Conservation (phyloP, 441 rosid genomes). For the Corymbia calophylla region DNA sequence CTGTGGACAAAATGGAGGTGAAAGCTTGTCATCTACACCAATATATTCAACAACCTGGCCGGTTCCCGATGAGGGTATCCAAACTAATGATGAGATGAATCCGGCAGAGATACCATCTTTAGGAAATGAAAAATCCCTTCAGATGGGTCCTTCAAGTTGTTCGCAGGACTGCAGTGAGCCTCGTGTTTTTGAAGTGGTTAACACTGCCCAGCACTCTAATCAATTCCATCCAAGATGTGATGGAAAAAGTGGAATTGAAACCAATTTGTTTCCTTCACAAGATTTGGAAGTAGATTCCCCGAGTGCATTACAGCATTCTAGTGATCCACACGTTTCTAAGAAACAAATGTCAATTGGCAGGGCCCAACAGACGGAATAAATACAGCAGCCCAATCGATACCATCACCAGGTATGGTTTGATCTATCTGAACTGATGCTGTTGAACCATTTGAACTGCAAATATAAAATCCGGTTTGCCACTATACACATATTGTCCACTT, state of each 20-base stretch:
- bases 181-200: not conserved
- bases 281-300: not conserved
- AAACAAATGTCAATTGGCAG: too few species aligned
- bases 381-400: too few species aligned
- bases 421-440: too few species aligned
- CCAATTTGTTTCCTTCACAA: not conserved
- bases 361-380: too few species aligned
- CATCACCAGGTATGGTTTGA: too few species aligned
- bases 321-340: too few species aligned
- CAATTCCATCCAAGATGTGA: not conserved
- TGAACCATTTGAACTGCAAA: too few species aligned
- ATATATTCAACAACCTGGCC: rapidly evolving
- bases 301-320: too few species aligned
- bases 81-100: rapidly evolving
- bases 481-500: too few species aligned
- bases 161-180: not conserved
- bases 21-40: not conserved
- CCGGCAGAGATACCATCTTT: not conserved
- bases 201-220: not conserved
- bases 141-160: not conserved
- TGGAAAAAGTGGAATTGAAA: not conserved
- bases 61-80: rapidly evolving
- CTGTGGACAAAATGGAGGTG: not conserved
- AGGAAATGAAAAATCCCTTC: not conserved
- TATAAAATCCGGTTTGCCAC: too few species aligned